phyloP scores from a whole-genome alignment of 2,329 filamentous ascomycete species.

The Ascochyta koolunga region DNA sequence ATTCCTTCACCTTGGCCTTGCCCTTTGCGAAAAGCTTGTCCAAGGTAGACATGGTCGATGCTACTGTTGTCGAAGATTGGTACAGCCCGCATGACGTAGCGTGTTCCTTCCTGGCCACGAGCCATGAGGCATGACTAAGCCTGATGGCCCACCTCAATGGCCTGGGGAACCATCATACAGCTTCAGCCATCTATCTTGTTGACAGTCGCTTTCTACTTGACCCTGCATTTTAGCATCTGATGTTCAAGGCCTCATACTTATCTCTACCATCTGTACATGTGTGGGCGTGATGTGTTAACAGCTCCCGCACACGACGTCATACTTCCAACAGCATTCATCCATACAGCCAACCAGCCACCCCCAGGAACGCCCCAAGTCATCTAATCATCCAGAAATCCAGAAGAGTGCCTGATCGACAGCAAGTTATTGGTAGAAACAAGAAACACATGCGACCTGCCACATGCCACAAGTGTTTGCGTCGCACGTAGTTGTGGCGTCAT shows the following conservation, averaged over 20 bases:
- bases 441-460: neutral
- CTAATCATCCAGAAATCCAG: too few relatives aligned
- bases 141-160: neutral
- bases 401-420: conserved; percentile 9
- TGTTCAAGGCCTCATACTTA: too few relatives aligned
- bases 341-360: conserved; percentile 26
- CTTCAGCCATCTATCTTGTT: too few relatives aligned
- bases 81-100: conserved; percentile 11
- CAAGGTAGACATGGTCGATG: conserved; percentile 35
- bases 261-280: neutral
- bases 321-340: conserved; percentile 18
- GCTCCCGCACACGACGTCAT: conserved; percentile 29
- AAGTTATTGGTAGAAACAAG: conserved; percentile 13
- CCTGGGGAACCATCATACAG: too few relatives aligned
- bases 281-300: neutral
- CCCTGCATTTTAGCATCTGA: too few relatives aligned
- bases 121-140: conserved; percentile 15
- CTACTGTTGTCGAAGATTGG: conserved; percentile 8
- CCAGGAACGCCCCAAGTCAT: conserved; percentile 13
- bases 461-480: conserved; percentile 1
- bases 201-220: too few relatives aligned
- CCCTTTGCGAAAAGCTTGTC: conserved; percentile 47
- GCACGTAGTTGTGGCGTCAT: conserved; percentile 34
- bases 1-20: conserved; percentile 46
- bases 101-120: neutral